Conservation (phyloP, 768 basidiomycete genomes). For the Coprinopsis marcescibilis region DNA sequence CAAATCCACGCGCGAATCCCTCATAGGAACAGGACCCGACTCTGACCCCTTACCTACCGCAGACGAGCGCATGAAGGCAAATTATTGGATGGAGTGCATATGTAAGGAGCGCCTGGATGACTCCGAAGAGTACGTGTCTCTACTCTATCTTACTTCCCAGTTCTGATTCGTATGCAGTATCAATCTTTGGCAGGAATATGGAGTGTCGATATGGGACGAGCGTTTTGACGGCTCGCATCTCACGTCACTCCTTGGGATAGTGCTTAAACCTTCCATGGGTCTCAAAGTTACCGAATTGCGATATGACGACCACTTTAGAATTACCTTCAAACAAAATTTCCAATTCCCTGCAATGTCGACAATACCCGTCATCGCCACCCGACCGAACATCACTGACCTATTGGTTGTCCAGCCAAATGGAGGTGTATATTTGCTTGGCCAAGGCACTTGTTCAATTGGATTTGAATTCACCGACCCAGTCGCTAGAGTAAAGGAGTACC, state of each 20-base stretch:
- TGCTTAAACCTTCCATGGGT: neutral
- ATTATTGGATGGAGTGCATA: constrained; percentile 69
- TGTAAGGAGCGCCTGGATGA: constrained; percentile 42
- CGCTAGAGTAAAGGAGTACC: neutral
- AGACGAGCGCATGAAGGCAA: constrained; percentile 56
- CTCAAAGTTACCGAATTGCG: neutral
- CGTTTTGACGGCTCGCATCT: constrained; percentile 47
- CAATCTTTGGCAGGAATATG: constrained; percentile 40
- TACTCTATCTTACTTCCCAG: constrained; percentile 4
- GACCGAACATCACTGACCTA: constrained; percentile 61
- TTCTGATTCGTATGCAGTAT: constrained; percentile 25
- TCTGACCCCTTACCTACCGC: neutral
- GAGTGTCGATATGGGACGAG: constrained; percentile 57
- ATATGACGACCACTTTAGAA: neutral
- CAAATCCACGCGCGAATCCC: neutral
- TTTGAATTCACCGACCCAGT: constrained; percentile 11
- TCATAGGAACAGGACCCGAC: neutral
- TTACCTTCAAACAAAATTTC: neutral
- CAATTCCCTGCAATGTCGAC: constrained; percentile 41
- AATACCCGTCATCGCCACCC: constrained; percentile 55
- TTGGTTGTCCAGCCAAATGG: constrained; percentile 57
- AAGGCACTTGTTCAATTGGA: neutral
- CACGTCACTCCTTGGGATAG: constrained; percentile 3
- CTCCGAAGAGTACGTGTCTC: too few relatives aligned
- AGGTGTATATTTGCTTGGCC: constrained; percentile 26